These are phyloP conservation scores for Termitomyces sp. DNA, from an alignment of 1,284 basidiomycete species.

Conservation along the genomic window DNA sequence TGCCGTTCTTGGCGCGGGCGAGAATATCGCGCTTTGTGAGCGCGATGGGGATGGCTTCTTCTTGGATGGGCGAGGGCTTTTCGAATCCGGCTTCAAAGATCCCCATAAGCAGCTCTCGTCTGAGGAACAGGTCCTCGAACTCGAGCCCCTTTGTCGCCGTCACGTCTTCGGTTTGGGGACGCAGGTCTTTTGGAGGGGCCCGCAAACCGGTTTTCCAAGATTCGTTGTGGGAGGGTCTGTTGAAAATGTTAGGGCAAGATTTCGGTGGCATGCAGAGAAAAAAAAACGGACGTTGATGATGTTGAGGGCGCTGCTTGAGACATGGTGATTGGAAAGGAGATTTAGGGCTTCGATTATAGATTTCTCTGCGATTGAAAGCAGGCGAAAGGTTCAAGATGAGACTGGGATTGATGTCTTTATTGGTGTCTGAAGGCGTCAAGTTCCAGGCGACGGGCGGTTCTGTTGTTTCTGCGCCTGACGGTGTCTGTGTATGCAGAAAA, in stretches of 20 bases:
- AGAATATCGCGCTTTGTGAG: constrained; percentile 88
- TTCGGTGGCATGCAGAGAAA: neutral
- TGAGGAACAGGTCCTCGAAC: constrained; percentile 84
- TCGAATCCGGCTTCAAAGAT: constrained; percentile 98
- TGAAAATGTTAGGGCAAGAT: neutral
- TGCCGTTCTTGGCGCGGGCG: constrained; percentile 87
- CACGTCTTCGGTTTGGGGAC: constrained; percentile 95
- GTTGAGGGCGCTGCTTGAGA: constrained; percentile 22
- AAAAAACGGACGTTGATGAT: constrained; percentile 21
- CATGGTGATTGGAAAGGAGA: constrained; percentile 13
- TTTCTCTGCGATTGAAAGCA: constrained; percentile 10
- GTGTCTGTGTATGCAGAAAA: neutral
- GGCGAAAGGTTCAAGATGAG: constrained; percentile 7
- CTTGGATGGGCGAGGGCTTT: constrained; percentile 95
- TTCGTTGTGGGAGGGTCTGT: constrained; percentile 20
- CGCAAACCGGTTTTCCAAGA: constrained; percentile 76
- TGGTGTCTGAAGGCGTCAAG: constrained; percentile 1
- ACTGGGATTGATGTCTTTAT: constrained; percentile 4
- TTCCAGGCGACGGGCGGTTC: neutral
- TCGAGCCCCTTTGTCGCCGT: constrained; percentile 86
- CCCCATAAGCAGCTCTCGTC: constrained; percentile 82
- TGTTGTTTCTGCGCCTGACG: constrained; percentile 1
- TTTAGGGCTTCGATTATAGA: constrained; percentile 1
- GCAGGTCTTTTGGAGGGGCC: constrained; percentile 84
- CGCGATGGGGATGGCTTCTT: constrained; percentile 91